These are phyloP conservation scores for Helianthus tuberosus DNA, from an alignment of 129 eudicot genomes.

Conservation along the genomic window DNA sequence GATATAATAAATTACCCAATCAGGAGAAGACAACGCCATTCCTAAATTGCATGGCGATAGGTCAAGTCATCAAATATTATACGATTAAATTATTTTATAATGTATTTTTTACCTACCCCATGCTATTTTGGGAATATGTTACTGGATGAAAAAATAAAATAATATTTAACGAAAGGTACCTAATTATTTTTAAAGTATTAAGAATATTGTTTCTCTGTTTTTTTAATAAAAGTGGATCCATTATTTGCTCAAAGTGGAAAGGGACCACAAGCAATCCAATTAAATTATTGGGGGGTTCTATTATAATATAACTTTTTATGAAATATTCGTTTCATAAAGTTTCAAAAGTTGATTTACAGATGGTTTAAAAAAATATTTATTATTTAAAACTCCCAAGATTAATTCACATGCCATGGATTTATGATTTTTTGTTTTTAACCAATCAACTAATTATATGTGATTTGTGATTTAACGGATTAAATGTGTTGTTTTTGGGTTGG, in stretches of 20 bases:
- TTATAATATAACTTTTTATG: not conserved
- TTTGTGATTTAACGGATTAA: no score
- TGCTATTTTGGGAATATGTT: constrained; percentile 30
- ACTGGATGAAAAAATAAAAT: constrained; percentile 8
- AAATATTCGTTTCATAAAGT: not conserved
- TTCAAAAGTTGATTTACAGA: not conserved
- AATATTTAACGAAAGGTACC: constrained; percentile 9
- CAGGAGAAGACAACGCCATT: constrained; percentile 16
- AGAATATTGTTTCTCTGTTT: constrained; percentile 20
- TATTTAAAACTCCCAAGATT: no score
- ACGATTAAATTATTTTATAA: constrained; percentile 1
- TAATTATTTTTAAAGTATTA: not conserved
- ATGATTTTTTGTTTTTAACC: no score
- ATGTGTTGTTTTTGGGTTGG: no score
- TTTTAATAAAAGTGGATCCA: constrained; percentile 34
- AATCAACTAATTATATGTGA: no score
- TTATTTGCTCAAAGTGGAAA: constrained; percentile 37
- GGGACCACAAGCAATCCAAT: constrained; percentile 24
- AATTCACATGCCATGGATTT: no score
- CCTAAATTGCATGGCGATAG: constrained; percentile 31
- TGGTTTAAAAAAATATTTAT: no score
- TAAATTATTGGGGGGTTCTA: not conserved
- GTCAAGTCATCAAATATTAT: constrained; percentile 7
- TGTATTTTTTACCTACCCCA: constrained; percentile 23
- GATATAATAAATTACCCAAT: not conserved